Evolutionary conservation across 2,329 filamentous ascomycete species (phyloP).

Genomic region (Cordyceps fumosorosea): DNA sequence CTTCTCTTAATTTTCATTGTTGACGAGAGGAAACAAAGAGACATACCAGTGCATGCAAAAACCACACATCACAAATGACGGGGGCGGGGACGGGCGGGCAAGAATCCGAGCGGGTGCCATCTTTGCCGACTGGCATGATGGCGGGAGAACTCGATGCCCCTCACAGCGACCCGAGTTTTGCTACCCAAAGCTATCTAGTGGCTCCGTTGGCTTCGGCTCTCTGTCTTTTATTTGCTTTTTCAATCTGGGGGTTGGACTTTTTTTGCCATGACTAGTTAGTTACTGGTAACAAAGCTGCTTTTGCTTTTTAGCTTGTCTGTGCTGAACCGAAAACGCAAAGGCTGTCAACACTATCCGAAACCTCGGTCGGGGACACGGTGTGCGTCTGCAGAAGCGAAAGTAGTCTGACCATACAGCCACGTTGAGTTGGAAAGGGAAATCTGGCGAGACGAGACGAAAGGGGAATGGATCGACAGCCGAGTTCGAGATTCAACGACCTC

Average conservation of each 20-base stretch:
- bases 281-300: background rate
- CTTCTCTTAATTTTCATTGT: too few species aligned
- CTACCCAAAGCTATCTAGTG: background rate
- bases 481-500: background rate
- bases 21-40: background rate
- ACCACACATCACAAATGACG: constrained; percentile 1
- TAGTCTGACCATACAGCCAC: background rate
- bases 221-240: background rate
- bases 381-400: background rate
- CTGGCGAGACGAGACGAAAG: background rate
- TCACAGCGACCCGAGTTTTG: background rate
- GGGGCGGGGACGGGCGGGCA: background rate
- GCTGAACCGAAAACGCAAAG: background rate
- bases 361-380: background rate
- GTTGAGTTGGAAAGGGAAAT: background rate
- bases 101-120: background rate
- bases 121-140: background rate
- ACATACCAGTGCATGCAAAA: too few species aligned
- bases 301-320: background rate
- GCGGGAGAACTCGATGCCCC: background rate
- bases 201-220: background rate
- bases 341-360: background rate
- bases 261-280: background rate
- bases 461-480: background rate
- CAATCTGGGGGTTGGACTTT: background rate